Percentiles rank a stretch among this genome's conserved stretches.
Evolutionary conservation across 768 basidiomycete genomes (phyloP).

Genomic region (Naganishia onofrii): DNA sequence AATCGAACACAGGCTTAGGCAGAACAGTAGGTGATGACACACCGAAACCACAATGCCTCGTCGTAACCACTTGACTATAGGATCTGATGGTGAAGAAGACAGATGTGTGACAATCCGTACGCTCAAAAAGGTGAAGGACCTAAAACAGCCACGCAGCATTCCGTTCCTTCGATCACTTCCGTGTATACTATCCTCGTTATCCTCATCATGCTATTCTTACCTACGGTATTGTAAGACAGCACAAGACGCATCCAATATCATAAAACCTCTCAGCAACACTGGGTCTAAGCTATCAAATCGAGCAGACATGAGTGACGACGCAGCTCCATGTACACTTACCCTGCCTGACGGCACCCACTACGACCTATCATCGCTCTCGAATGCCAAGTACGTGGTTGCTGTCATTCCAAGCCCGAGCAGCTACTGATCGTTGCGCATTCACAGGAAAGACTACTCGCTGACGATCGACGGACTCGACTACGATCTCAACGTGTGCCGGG

Average conservation of each 20-base stretch:
- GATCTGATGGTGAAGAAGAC: conserved; percentile 4
- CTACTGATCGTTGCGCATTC: background rate
- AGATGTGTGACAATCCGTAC: background rate
- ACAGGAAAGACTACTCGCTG: conserved; percentile 26
- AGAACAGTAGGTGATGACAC: background rate
- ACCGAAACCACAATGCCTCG: conserved; percentile 17
- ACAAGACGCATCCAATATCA: too few species aligned
- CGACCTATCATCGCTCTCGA: conserved; percentile 46
- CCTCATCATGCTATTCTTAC: too few species aligned
- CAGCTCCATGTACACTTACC: conserved; percentile 43
- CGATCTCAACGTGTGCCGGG: conserved; percentile 48
- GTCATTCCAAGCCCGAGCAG: background rate
- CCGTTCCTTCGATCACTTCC: too few species aligned
- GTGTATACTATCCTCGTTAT: too few species aligned
- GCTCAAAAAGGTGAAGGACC: too few species aligned
- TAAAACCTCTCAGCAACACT: too few species aligned
- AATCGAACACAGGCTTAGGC: conserved; percentile 23
- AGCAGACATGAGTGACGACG: background rate
- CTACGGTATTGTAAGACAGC: too few species aligned
- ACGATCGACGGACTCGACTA: conserved; percentile 40
- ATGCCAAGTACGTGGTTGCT: conserved; percentile 36
- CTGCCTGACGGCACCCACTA: conserved; percentile 48
- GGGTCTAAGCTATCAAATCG: too few species aligned
- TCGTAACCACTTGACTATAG: conserved; percentile 26
- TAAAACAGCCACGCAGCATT: too few species aligned